Conservation (phyloP, 2,329 filamentous ascomycete genomes). For the Lecanicillium sp. region DNA sequence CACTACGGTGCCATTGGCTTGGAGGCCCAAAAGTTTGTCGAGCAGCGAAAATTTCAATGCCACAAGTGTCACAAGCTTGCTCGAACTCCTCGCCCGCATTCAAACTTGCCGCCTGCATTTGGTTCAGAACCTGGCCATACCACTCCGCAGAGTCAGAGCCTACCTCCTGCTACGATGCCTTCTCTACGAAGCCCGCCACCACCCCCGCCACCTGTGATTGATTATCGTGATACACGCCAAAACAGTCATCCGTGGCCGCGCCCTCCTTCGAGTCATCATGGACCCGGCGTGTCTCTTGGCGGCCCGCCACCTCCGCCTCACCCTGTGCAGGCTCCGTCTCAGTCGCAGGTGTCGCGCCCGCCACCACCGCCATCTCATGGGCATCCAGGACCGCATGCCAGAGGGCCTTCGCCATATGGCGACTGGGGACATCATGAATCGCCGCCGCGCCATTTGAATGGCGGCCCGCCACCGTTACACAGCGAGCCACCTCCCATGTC, state of each 20-base stretch:
- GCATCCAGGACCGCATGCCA: constrained; percentile 26
- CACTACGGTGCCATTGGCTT: constrained; percentile 40
- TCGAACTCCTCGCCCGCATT: constrained; percentile 30
- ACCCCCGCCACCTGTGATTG: constrained; percentile 11
- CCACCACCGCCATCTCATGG: constrained; percentile 28
- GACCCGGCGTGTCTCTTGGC: background rate
- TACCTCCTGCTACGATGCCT: constrained; percentile 10
- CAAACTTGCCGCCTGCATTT: constrained; percentile 12
- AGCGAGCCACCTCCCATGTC: constrained; percentile 18
- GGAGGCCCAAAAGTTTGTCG: constrained; percentile 51
- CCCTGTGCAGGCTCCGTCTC: constrained; percentile 6
- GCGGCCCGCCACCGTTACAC: constrained; percentile 29
- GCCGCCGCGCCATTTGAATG: constrained; percentile 41
- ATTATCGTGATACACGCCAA: constrained; percentile 17
- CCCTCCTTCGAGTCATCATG: constrained; percentile 8
- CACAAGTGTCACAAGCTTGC: constrained; percentile 62
- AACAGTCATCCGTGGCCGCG: constrained; percentile 11
- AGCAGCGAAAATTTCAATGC: constrained; percentile 59
- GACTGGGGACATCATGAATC: constrained; percentile 44
- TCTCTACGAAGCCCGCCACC: constrained; percentile 21
- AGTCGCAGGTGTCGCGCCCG: constrained; percentile 16
- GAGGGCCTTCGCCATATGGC: constrained; percentile 22
- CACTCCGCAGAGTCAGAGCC: constrained; percentile 5
- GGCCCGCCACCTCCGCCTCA: constrained; percentile 10
- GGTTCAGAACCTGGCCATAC: background rate